Evolutionary conservation across 768 basidiomycete species (phyloP), one percentile per base, ranked within the genome.

Genomic region (Terana coerulea): DNA sequence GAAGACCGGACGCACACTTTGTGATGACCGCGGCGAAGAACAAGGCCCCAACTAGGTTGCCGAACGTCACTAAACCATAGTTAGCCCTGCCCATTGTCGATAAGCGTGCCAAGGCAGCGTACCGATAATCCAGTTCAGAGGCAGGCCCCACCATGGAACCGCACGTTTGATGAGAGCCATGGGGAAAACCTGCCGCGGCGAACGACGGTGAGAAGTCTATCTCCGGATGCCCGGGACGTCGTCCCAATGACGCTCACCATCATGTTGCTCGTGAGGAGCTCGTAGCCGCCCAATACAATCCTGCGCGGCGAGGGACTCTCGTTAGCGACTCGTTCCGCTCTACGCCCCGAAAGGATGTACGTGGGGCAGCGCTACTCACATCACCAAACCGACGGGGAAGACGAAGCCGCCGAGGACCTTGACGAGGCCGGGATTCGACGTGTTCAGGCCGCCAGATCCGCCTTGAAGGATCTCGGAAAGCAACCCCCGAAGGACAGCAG

Each of bases 401-500:
- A 88, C 81, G 41, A 86, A 78, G 14, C 82, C 86, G 15, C 76
- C 76, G 2, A 88, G 65, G 26, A 86, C 56, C 61, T 83, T 87
- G 39, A 85, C 80, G 9, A 88, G 67, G 17, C 86, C 86, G 1
- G 86, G 86, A 53, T 86, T 84, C 51, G 67, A 69, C 29, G 66
- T 43, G 19, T 66, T 75, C 25, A 88, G 59, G 1, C 70, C 75
- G 0, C 69, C 62, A 0, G 86, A 75, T 5, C 86, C 86, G 30
- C 83, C 86, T 39, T 74, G 68, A 14, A 86, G 61, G 51, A 88
- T 72, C 55, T 84, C 69, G 19, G 78, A 78, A 25, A 88, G 64
- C 14, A 88, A 67, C 15, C 83, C 83, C 86, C 86, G 44, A 88
- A 88, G 6, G 86, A 85, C n/a, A 88, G 61, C 80, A 88, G 85